Percentiles rank a stretch among this genome's conserved stretches.
Conservation (phyloP, 2,329 filamentous ascomycete genomes). For the Rhynchosporium agropyri region DNA sequence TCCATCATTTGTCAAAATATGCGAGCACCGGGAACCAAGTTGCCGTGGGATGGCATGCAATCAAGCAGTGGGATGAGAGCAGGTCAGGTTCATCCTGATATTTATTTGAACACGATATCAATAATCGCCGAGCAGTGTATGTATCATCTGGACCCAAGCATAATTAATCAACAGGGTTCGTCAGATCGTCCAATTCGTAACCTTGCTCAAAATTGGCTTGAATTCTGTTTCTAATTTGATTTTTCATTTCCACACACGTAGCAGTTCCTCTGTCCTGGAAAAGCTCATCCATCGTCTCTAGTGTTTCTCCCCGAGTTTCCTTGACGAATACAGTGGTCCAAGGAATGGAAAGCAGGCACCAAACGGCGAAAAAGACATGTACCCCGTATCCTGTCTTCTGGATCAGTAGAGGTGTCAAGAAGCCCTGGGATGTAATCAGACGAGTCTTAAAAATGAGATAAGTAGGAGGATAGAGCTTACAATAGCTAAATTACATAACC, state of each 20-base stretch:
- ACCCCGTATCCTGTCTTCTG: slow-evolving; percentile 51
- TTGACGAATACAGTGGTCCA: slow-evolving; percentile 51
- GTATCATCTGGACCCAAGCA: background rate
- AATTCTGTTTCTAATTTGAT: background rate
- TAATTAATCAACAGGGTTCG: background rate
- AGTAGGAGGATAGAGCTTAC: slow-evolving; percentile 26
- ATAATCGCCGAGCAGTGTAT: too few species aligned
- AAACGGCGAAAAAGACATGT: slow-evolving; percentile 58
- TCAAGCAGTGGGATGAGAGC: background rate
- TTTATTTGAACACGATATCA: too few species aligned
- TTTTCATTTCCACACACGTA: slow-evolving; percentile 1
- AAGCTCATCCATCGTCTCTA: slow-evolving; percentile 57
- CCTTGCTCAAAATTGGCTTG: background rate
- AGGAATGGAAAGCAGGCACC: slow-evolving; percentile 52
- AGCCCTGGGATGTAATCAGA: slow-evolving; percentile 31
- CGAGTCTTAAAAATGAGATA: background rate
- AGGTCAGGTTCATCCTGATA: background rate
- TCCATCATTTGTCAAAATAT: too few species aligned
- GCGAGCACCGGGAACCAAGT: too few species aligned
- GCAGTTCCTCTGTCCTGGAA: slow-evolving; percentile 13
- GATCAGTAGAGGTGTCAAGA: slow-evolving; percentile 50
- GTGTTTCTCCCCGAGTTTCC: slow-evolving; percentile 57
- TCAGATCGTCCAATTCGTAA: background rate
- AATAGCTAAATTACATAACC: slow-evolving; percentile 52
- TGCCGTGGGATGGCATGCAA: background rate